Evolutionary conservation across 164 flowering plant genomes (phyloP), one percentile per base, ranked within the genome.

Genomic region (Chimonanthus salicifolius): DNA sequence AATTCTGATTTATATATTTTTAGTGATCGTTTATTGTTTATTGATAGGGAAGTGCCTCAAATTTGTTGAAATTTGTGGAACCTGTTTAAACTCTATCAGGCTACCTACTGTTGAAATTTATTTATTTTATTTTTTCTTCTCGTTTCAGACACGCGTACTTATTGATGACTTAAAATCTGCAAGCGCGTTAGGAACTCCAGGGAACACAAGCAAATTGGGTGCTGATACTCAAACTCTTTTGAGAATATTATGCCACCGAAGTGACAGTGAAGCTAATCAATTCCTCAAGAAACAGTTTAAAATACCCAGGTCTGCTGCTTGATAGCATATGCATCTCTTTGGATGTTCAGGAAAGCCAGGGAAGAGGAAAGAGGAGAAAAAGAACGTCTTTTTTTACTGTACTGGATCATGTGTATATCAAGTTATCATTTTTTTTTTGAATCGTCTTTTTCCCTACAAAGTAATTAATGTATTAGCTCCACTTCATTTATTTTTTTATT

Each of bases 201-300:
- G 94, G 46, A 80, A 83, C 48, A 72, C 81, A 84, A 82, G 92
- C 82, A 89, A 75, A 80, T 71, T 90, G 64, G 97, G 97, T 33
- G 86, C 87, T 7, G 97, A 93, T 79, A 71, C 86, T 3, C 83
- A 88, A 67, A 92, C 96, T 10, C 80, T 95, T 3, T 48, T 95
- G 74, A 87, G 99, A 80, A 82, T 95, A 67, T 74, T 95, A 60
- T 93, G 98, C 80, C 99, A 95, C 80, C 80, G 99, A 78, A 77
- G 85, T 69, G 99, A 93, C 78, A 83, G 95, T 18, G 99, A 96
- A 80, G 97, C 98, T 62, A 90, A 94, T 62, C 97, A 87, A 51
- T 96, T 92, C 78, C 87, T 96, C 74, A 96, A 96, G 83, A 96
- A 96, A 78, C 99, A 96, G 75, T 96, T 81, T 82, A 96, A 90